Conservation (phyloP, 2,329 filamentous ascomycete genomes). For the Microcyclospora pomicola region DNA sequence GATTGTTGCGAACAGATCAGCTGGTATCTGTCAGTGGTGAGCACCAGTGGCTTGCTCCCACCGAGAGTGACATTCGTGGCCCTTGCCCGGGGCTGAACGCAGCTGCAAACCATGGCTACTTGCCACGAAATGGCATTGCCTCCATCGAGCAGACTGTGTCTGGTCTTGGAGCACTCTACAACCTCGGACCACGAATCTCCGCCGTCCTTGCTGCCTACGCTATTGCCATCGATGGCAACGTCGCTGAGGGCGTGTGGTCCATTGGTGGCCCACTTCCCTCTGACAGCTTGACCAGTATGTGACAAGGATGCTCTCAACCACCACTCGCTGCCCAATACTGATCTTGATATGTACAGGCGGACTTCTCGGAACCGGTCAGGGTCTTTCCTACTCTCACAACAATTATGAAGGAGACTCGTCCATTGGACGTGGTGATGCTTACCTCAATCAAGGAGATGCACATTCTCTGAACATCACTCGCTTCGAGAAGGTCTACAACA, state of each 20-base stretch:
- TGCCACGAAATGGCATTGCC: constrained; percentile 18
- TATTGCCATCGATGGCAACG: constrained; percentile 19
- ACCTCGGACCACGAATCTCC: constrained; percentile 17
- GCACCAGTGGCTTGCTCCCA: constrained; percentile 11
- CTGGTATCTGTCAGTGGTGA: constrained; percentile 15
- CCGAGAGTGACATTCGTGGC: constrained; percentile 12
- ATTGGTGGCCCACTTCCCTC: constrained; percentile 17
- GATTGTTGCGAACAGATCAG: constrained; percentile 4
- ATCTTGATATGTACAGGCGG: background rate
- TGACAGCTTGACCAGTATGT: constrained; percentile 5
- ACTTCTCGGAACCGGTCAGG: constrained; percentile 9
- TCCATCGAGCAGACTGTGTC: constrained; percentile 16
- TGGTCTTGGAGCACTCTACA: constrained; percentile 13
- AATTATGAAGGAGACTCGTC: constrained; percentile 21
- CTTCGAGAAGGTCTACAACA: constrained; percentile 14
- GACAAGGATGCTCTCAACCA: background rate
- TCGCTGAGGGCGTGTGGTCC: constrained; percentile 14
- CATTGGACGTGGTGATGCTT: constrained; percentile 13
- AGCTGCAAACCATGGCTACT: constrained; percentile 11
- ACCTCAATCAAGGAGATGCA: constrained; percentile 15
- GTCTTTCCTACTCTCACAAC: constrained; percentile 18
- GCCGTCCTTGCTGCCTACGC: constrained; percentile 21
- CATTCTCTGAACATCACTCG: constrained; percentile 14
- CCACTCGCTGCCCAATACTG: background rate
- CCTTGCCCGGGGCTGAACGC: constrained; percentile 19